Evolutionary conservation across 495 filamentous ascomycete genomes (phyloP).

Genomic region (Astrocystis sublimbata): DNA sequence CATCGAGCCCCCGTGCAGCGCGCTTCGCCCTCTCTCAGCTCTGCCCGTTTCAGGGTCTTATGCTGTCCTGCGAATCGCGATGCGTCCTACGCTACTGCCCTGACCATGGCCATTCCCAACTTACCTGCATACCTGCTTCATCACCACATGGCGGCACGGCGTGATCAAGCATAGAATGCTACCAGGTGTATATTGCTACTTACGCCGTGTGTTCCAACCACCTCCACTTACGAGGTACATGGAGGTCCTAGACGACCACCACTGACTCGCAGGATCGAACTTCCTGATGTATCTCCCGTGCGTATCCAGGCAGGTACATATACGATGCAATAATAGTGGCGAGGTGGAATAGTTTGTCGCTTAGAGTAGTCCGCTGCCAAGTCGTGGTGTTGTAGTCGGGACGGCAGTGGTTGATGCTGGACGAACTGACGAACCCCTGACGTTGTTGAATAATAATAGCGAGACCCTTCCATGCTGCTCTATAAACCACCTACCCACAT

Average conservation of each 20-base stretch:
- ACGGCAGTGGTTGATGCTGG: constrained; percentile 4
- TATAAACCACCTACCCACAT: constrained; percentile 17
- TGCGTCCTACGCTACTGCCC: neutral
- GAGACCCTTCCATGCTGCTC: neutral
- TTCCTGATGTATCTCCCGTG: constrained; percentile 10
- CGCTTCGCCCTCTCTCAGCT: constrained; percentile 17
- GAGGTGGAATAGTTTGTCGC: constrained; percentile 1
- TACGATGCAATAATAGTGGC: neutral
- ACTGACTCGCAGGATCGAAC: constrained; percentile 12
- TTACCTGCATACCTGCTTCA: constrained; percentile 17
- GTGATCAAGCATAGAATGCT: constrained; percentile 12
- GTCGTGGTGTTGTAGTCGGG: constrained; percentile 5
- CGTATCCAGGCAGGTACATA: neutral
- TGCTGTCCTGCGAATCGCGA: neutral
- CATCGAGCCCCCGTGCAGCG: constrained; percentile 8
- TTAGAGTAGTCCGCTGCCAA: constrained; percentile 1
- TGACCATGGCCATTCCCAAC: constrained; percentile 16
- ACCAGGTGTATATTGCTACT: no score
- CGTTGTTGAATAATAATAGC: constrained; percentile 11
- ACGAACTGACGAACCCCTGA: constrained; percentile 11
- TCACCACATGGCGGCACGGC: constrained; percentile 14
- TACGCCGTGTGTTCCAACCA: constrained; percentile 12
- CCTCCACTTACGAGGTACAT: constrained; percentile 12
- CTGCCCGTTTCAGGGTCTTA: constrained; percentile 17
- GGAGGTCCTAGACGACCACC: neutral